Conservation (phyloP, 1,284 basidiomycete species). For the Heterobasidion annosum region DNA sequence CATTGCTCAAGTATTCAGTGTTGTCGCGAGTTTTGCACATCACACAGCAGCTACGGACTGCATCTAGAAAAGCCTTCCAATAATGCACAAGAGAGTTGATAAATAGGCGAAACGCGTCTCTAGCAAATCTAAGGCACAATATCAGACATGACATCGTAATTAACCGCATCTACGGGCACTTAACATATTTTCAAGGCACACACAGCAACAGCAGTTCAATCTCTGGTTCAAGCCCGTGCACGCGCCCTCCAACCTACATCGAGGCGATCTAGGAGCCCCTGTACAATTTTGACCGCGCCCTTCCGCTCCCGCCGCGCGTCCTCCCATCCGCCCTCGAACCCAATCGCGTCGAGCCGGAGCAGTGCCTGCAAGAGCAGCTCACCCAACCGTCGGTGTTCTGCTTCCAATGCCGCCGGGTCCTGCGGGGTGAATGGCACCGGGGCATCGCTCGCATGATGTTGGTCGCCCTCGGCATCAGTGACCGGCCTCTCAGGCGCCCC, state of each 20-base stretch:
- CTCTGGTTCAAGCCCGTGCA: not conserved
- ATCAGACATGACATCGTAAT: not conserved
- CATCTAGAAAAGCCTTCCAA: too few relatives aligned
- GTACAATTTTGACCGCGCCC: conserved; percentile 62
- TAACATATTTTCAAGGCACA: too few relatives aligned
- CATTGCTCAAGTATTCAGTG: too few relatives aligned
- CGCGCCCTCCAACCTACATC: conserved; percentile 37
- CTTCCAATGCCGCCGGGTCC: conserved; percentile 7
- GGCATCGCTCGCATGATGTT: conserved; percentile 7
- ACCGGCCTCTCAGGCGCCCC: conserved; percentile 9
- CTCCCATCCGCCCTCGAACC: conserved; percentile 59
- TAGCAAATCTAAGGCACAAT: not conserved
- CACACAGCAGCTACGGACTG: too few relatives aligned
- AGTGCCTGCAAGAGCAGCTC: conserved; percentile 72
- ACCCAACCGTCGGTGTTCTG: conserved; percentile 49
- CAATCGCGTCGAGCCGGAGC: conserved; percentile 67
- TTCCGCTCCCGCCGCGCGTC: conserved; percentile 66
- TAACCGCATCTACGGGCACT: not conserved
- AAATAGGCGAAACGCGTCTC: not conserved
- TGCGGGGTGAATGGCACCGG: not conserved
- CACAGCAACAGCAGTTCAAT: not conserved
- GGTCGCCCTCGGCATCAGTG: conserved; percentile 9
- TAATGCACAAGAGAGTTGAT: too few relatives aligned
- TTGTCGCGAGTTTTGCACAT: too few relatives aligned
- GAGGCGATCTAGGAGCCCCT: conserved; percentile 45